Evolutionary conservation across 2,329 filamentous ascomycete species (phyloP).

Genomic region (Stagonosporopsis tanaceti): DNA sequence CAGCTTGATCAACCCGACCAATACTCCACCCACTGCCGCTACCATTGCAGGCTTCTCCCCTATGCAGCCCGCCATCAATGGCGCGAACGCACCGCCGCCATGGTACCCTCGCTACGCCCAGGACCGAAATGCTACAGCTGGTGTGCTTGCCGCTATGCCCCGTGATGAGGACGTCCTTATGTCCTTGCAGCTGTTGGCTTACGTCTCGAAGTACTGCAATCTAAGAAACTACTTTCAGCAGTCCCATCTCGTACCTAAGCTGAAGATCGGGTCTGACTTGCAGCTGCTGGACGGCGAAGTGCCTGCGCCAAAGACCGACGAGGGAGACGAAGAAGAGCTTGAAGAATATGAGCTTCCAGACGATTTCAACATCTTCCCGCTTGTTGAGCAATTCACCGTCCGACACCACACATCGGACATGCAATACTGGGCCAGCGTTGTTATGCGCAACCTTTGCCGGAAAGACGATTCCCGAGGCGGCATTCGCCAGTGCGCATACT

Average conservation of each 20-base stretch:
- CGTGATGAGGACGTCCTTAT: conserved; percentile 97
- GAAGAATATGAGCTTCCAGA: conserved; percentile 92
- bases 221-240: conserved; percentile 93
- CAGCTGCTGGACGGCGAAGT: conserved; percentile 77
- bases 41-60: conserved; percentile 74
- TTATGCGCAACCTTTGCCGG: conserved; percentile 97
- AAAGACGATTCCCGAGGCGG: conserved; percentile 96
- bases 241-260: conserved; percentile 89
- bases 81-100: conserved; percentile 76
- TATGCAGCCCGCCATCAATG: conserved; percentile 70
- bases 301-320: conserved; percentile 45
- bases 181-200: conserved; percentile 94
- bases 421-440: conserved; percentile 99
- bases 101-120: conserved; percentile 81
- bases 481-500: conserved; percentile 96
- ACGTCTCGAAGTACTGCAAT: conserved; percentile 98
- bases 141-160: conserved; percentile 88
- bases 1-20: conserved; percentile 77
- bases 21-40: conserved; percentile 68
- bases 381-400: conserved; percentile 98
- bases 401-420: conserved; percentile 95
- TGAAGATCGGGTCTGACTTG: conserved; percentile 89
- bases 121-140: conserved; percentile 71
- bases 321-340: conserved; percentile 71
- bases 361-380: conserved; percentile 96